phyloP scores from a whole-genome alignment of 192 early-diverging fungal species.

The Thamnidium elegans region DNA sequence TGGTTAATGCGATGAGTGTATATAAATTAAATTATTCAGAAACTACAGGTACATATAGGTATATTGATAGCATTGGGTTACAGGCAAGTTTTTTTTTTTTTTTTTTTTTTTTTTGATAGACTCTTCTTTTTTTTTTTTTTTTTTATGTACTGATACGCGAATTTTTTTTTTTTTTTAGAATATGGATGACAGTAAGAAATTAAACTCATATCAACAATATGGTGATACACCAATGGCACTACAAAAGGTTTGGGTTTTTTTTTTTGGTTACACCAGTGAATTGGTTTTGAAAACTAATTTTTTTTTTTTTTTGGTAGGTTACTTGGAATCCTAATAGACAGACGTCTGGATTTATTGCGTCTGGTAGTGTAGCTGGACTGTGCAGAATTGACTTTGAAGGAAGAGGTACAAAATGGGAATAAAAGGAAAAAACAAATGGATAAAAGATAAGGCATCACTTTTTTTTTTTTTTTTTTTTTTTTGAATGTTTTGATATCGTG shows the following conservation, averaged over 20 bases:
- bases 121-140: neutral
- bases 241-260: slow-evolving; percentile 9
- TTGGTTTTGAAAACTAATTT: neutral
- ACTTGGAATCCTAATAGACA: slow-evolving; percentile 26
- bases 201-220: neutral
- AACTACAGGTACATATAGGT: slow-evolving; percentile 8
- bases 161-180: slow-evolving; percentile 1
- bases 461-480: neutral
- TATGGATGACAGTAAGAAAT: neutral
- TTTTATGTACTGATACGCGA: neutral
- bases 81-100: slow-evolving; percentile 5
- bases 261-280: neutral
- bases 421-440: neutral
- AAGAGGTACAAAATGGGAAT: slow-evolving; percentile 19
- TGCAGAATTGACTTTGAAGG: slow-evolving; percentile 33
- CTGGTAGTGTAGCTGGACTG: slow-evolving; percentile 26
- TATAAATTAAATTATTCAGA: slow-evolving; percentile 19
- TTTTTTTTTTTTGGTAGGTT: slow-evolving; percentile 11
- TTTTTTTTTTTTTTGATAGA: neutral
- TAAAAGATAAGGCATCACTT: neutral
- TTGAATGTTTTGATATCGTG: neutral
- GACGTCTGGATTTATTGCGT: slow-evolving; percentile 20
- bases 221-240: neutral
- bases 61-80: slow-evolving; percentile 22
- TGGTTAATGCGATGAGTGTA: neutral